Conservation (phyloP, 768 basidiomycete species). For the Collybia nuda region DNA sequence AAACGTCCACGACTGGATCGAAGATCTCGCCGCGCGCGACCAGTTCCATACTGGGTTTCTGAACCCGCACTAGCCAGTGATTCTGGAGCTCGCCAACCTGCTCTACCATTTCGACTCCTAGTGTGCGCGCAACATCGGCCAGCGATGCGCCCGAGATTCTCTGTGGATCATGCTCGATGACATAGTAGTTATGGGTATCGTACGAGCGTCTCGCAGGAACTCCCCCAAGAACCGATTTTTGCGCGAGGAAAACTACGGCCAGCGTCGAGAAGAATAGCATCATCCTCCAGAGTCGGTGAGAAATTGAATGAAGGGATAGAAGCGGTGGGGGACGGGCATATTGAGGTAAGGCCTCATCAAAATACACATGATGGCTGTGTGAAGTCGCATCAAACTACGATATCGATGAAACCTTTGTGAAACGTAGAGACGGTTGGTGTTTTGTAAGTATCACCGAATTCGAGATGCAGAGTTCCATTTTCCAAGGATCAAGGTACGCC, state of each 20-base stretch:
- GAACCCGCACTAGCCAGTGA: slow-evolving; percentile 79
- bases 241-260: slow-evolving; percentile 30
- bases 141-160: slow-evolving; percentile 45
- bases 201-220: slow-evolving; percentile 54
- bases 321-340: slow-evolving; percentile 1
- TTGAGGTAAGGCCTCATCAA: slow-evolving; percentile 7
- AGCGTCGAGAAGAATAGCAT: slow-evolving; percentile 31
- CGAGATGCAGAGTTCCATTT: too few relatives aligned
- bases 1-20: slow-evolving; percentile 52
- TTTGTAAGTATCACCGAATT: background rate
- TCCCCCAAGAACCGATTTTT: slow-evolving; percentile 27
- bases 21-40: slow-evolving; percentile 28
- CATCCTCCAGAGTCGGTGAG: slow-evolving; percentile 15
- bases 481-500: too few relatives aligned
- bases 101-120: slow-evolving; percentile 87
- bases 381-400: background rate
- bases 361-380: slow-evolving; percentile 5
- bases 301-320: background rate
- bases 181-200: slow-evolving; percentile 79
- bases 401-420: background rate
- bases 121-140: slow-evolving; percentile 51
- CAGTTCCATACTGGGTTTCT: slow-evolving; percentile 32
- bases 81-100: slow-evolving; percentile 79
- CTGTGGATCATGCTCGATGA: slow-evolving; percentile 61
- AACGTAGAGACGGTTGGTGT: background rate